These are phyloP conservation scores for Ceratobasidium sp. DNA, from an alignment of 1,284 basidiomycete species.

Conservation along the genomic window DNA sequence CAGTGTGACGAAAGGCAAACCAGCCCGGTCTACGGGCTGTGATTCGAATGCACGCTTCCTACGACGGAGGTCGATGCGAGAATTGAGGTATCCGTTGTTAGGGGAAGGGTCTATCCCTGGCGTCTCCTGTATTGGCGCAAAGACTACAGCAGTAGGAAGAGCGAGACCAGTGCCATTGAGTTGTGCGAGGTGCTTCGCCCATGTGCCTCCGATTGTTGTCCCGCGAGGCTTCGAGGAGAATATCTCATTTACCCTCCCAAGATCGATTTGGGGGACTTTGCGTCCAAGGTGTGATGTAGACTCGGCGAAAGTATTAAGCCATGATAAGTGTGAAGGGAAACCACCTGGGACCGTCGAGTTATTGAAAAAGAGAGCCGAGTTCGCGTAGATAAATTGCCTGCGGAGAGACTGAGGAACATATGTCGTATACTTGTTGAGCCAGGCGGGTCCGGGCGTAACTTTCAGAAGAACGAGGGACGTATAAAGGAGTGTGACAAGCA, in stretches of 20 bases:
- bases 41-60: slow-evolving; percentile 35
- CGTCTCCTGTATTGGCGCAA: background rate
- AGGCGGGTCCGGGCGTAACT: background rate
- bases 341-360: too few relatives aligned
- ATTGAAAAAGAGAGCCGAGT: too few relatives aligned
- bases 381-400: background rate
- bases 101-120: slow-evolving; percentile 2
- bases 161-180: background rate
- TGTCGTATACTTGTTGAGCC: background rate
- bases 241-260: background rate
- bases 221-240: background rate
- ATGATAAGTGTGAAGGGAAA: background rate
- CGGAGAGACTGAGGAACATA: background rate
- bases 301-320: background rate
- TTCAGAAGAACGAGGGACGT: slow-evolving; percentile 17
- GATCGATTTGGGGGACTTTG: background rate
- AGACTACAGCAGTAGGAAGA: background rate
- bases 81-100: slow-evolving; percentile 33
- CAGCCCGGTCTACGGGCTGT: background rate
- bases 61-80: slow-evolving; percentile 36
- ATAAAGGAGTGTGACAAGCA: slow-evolving; percentile 35
- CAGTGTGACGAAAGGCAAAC: background rate
- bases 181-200: background rate
- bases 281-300: background rate
- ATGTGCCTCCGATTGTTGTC: slow-evolving; percentile 18